phyloP scores from a whole-genome alignment of 805 yeast genomes.

The Jamesozyma hellenica region DNA sequence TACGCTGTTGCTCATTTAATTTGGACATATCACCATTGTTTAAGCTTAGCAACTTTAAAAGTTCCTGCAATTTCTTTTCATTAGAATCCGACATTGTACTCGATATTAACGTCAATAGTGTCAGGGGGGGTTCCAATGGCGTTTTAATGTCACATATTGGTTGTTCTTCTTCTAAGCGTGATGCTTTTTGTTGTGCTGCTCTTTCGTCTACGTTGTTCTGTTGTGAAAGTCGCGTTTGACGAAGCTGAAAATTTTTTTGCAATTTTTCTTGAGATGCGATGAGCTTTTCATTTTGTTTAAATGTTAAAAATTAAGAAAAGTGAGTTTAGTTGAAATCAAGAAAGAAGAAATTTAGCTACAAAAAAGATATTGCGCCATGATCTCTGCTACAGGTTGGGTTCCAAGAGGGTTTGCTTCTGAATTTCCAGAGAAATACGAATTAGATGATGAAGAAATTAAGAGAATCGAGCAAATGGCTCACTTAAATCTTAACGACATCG shows the following conservation, averaged over 20 bases:
- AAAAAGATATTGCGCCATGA: slow-evolving; percentile 39
- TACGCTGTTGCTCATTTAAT: slow-evolving; percentile 48
- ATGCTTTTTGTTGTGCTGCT: no score
- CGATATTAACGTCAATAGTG: neutral
- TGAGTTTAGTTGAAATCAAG: no score
- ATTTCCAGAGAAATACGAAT: slow-evolving; percentile 78
- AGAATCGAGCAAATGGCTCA: slow-evolving; percentile 80
- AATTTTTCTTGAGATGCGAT: slow-evolving; percentile 5
- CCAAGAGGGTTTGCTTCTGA: slow-evolving; percentile 93
- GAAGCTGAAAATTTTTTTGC: slow-evolving; percentile 3
- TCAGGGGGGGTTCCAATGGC: no score
- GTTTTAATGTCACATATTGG: no score
- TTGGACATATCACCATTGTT: slow-evolving; percentile 34
- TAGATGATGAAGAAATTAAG: slow-evolving; percentile 87
- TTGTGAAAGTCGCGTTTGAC: neutral
- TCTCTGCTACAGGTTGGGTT: slow-evolving; percentile 90
- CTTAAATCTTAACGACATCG: slow-evolving; percentile 69
- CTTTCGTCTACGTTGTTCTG: no score
- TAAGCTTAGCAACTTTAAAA: slow-evolving; percentile 34
- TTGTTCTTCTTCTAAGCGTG: no score
- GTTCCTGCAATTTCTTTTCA: slow-evolving; percentile 36
- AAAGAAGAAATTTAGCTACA: no score
- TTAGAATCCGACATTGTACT: slow-evolving; percentile 13
- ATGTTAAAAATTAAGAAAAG: no score
- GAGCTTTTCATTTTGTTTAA: slow-evolving; percentile 1